Percentiles rank a stretch among this genome's conserved stretches.
phyloP scores from a whole-genome alignment of 2,329 filamentous ascomycete genomes.

The Hypoxylon sp. region DNA sequence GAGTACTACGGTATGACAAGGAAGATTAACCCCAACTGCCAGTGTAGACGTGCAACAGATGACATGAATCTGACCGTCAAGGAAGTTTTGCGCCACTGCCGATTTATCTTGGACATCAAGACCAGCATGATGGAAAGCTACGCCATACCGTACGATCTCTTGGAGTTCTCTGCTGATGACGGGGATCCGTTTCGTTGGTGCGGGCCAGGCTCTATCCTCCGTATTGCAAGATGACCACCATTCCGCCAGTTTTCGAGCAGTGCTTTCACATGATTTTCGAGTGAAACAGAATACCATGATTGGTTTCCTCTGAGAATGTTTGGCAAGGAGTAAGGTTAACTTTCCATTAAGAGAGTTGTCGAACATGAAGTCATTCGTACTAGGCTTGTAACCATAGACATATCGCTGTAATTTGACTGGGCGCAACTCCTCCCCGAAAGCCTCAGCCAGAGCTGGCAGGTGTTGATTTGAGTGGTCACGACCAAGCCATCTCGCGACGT shows the following conservation, averaged over 20 bases:
- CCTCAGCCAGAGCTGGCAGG: conserved; percentile 75
- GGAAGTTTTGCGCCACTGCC: conserved; percentile 76
- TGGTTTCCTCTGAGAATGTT: conserved; percentile 79
- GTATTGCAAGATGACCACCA: conserved; percentile 71
- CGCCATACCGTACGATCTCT: conserved; percentile 66
- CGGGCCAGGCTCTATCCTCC: conserved; percentile 73
- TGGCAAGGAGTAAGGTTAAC: conserved; percentile 75
- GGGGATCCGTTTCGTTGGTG: conserved; percentile 65
- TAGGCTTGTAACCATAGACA: conserved; percentile 78
- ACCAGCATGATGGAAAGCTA: conserved; percentile 88
- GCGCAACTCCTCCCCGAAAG: conserved; percentile 84
- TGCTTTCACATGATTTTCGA: conserved; percentile 76
- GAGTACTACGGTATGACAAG: conserved; percentile 85
- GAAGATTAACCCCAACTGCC: conserved; percentile 86
- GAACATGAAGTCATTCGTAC: conserved; percentile 81
- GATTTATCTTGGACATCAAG: conserved; percentile 75
- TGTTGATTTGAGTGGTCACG: conserved; percentile 71
- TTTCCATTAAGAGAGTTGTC: conserved; percentile 78
- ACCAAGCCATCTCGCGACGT: conserved; percentile 86
- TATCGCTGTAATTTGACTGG: conserved; percentile 83
- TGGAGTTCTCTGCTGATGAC: conserved; percentile 74
- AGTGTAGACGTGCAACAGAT: conserved; percentile 92
- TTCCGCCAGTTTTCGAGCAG: conserved; percentile 76
- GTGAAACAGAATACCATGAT: conserved; percentile 89
- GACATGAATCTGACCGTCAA: conserved; percentile 79